Conservation (phyloP, 352 stramenopile species). For the Globisporangium radiosum region DNA sequence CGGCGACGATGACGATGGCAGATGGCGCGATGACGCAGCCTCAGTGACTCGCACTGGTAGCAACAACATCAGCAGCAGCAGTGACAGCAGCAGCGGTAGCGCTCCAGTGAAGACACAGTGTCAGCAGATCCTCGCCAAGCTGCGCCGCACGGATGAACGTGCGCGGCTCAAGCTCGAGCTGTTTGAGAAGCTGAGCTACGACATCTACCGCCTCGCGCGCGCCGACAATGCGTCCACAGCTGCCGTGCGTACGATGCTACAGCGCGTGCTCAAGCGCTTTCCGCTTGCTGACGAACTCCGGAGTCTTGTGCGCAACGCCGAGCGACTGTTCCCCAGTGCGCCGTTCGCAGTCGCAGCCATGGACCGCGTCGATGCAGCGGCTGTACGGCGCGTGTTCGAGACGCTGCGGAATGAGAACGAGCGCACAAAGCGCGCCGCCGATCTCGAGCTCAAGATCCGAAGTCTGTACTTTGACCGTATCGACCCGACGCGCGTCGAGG, state of each 20-base stretch:
- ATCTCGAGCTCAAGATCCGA: slow-evolving; percentile 87
- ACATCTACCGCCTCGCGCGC: slow-evolving; percentile 51
- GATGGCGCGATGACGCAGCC: neutral
- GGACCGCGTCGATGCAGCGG: slow-evolving; percentile 20
- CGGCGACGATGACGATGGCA: slow-evolving; percentile 1
- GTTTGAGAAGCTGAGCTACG: slow-evolving; percentile 48
- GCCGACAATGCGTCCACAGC: slow-evolving; percentile 16
- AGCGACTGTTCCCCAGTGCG: slow-evolving; percentile 68
- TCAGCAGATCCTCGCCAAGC: slow-evolving; percentile 43
- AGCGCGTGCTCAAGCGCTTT: slow-evolving; percentile 57
- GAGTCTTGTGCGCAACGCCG: slow-evolving; percentile 77
- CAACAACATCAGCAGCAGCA: slow-evolving; percentile 4
- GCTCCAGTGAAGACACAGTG: slow-evolving; percentile 18
- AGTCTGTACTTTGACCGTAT: slow-evolving; percentile 89
- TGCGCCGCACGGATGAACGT: slow-evolving; percentile 61
- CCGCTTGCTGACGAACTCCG: slow-evolving; percentile 53
- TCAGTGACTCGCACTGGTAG: too few relatives aligned
- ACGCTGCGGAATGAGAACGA: slow-evolving; percentile 37
- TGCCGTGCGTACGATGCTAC: slow-evolving; percentile 30
- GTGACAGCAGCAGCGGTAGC: neutral
- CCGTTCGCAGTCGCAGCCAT: slow-evolving; percentile 25
- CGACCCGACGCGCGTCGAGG: slow-evolving; percentile 69
- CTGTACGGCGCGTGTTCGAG: slow-evolving; percentile 33
- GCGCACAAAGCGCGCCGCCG: slow-evolving; percentile 71
- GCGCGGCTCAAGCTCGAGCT: slow-evolving; percentile 48